These are phyloP conservation scores for Paulownia fortunei DNA, from an alignment of 257 asterid genomes.

Conservation along the genomic window DNA sequence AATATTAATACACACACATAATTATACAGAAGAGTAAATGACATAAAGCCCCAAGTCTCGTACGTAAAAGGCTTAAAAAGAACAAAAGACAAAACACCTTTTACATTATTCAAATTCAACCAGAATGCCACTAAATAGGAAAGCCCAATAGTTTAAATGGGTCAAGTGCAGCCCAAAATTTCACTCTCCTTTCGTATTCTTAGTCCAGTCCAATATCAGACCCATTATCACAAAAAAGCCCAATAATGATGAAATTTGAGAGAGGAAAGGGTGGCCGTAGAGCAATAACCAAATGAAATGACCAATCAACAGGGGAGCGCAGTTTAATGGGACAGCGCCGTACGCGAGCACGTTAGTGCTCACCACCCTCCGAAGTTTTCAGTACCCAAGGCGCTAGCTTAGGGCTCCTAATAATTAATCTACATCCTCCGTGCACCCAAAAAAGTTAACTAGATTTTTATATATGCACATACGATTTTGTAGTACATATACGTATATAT, in stretches of 20 bases:
- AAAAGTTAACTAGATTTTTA: neutral
- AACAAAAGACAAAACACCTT: too few relatives aligned
- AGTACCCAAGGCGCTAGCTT: neutral
- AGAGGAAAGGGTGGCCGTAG: neutral
- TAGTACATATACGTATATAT: neutral
- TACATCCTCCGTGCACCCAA: neutral
- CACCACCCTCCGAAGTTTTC: neutral
- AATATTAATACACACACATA: too few relatives aligned
- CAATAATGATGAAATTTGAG: neutral
- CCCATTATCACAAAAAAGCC: neutral
- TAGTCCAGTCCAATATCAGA: neutral
- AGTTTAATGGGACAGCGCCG: neutral
- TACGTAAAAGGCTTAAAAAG: too few relatives aligned
- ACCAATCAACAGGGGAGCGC: slow-evolving; percentile 6
- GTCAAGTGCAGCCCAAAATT: neutral
- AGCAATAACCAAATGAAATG: neutral
- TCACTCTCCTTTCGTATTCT: neutral
- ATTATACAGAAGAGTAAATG: too few relatives aligned
- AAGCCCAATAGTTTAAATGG: neutral
- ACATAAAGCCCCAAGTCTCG: too few relatives aligned
- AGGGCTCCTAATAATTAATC: neutral
- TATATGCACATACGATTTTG: neutral
- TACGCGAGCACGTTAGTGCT: neutral
- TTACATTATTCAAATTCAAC: too few relatives aligned
- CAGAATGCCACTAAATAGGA: too few relatives aligned